Evolutionary conservation across 306 rosid genomes (phyloP).

Genomic region (Castanospermum australe): DNA sequence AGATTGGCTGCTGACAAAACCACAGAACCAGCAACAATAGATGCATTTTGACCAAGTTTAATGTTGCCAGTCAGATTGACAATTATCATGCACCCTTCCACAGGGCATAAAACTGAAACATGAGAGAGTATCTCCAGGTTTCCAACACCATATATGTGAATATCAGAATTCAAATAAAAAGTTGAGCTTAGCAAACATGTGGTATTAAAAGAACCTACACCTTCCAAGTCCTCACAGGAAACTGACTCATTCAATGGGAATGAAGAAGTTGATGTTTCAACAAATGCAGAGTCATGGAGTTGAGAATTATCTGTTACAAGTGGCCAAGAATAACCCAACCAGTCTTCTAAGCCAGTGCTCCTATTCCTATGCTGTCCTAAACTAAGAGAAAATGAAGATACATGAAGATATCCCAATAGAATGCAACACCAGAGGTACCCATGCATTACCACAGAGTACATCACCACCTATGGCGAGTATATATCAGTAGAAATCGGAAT

Average conservation of each 20-base stretch:
- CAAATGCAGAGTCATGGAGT: constrained; percentile 27
- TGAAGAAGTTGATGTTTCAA: constrained; percentile 33
- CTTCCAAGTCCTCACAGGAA: constrained; percentile 85
- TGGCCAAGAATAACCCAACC: constrained; percentile 41
- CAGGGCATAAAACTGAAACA: constrained; percentile 71
- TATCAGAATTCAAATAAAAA: constrained; percentile 59
- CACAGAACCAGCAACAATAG: constrained; percentile 78
- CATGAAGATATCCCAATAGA: constrained; percentile 58
- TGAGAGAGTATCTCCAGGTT: constrained; percentile 87
- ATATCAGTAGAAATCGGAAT: constrained; percentile 34
- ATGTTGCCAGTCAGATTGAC: constrained; percentile 88
- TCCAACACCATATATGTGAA: constrained; percentile 73
- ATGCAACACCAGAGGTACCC: constrained; percentile 57
- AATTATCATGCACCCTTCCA: constrained; percentile 73
- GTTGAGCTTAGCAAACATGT: constrained; percentile 87
- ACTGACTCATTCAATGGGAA: constrained; percentile 39
- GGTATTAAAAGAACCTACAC: constrained; percentile 92
- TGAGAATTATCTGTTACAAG: constrained; percentile 39
- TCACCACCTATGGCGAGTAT: constrained; percentile 49
- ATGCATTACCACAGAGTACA: constrained; percentile 56
- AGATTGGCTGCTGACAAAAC: constrained; percentile 76
- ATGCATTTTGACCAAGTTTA: constrained; percentile 80
- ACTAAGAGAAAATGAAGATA: constrained; percentile 49
- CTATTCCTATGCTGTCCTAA: constrained; percentile 41
- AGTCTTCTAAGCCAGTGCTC: constrained; percentile 32